phyloP scores from a whole-genome alignment of 2,329 filamentous ascomycete genomes.

The Biscogniauxia mediterranea region DNA sequence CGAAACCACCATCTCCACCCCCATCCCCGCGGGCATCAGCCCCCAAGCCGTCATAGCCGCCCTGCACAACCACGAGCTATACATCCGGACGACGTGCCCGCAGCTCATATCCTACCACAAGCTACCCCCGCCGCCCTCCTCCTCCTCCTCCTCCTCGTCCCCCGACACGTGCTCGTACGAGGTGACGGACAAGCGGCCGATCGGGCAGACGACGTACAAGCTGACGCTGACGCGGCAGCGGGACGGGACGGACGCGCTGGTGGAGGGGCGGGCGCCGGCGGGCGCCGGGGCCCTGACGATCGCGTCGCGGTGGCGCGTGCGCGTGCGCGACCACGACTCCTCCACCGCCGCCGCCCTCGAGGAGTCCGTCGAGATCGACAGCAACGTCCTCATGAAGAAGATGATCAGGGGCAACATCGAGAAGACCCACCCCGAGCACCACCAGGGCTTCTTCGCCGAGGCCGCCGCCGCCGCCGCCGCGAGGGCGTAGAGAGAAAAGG shows the following conservation, averaged over 20 bases:
- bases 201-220: conserved; percentile 34
- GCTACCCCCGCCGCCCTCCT: too few relatives aligned
- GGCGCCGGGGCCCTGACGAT: conserved; percentile 26
- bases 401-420: conserved; percentile 31
- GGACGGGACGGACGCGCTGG: conserved; percentile 25
- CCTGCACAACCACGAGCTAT: conserved; percentile 48
- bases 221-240: conserved; percentile 28
- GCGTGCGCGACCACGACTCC: too few relatives aligned
- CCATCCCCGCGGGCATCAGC: conserved; percentile 24
- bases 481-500: conserved; percentile 6
- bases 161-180: conserved; percentile 23
- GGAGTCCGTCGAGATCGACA: conserved; percentile 28
- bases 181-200: conserved; percentile 37
- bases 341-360: conserved; percentile 20
- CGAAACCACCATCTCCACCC: conserved; percentile 42
- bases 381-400: conserved; percentile 28
- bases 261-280: conserved; percentile 27
- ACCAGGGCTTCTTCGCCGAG: conserved; percentile 19
- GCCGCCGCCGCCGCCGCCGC: too few relatives aligned
- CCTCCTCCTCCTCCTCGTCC: conserved; percentile 12
- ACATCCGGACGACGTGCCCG: conserved; percentile 29
- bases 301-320: conserved; percentile 18
- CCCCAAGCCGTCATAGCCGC: conserved; percentile 22
- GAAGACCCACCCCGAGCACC: conserved; percentile 26
- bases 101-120: conserved; percentile 24